phyloP scores from a whole-genome alignment of 2,329 filamentous ascomycete genomes.

The Zopfia rhizophila region DNA sequence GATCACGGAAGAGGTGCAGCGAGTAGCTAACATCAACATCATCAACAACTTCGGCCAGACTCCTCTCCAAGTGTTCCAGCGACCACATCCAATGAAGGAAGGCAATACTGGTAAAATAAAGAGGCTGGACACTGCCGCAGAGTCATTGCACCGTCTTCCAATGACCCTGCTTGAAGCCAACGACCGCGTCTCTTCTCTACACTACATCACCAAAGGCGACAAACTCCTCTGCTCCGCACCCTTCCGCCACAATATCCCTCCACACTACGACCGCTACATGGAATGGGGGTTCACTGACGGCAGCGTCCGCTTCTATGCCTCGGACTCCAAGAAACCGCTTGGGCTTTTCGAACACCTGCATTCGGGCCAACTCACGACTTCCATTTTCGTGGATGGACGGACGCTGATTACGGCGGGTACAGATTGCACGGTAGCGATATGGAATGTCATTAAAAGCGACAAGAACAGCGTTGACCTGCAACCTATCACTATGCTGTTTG shows the following conservation, averaged over 20 bases:
- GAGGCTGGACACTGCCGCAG: conserved; percentile 80
- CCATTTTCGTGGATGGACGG: conserved; percentile 86
- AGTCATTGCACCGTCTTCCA: conserved; percentile 79
- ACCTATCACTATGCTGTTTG: conserved; percentile 84
- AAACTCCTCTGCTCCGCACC: conserved; percentile 84
- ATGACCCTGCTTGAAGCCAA: conserved; percentile 79
- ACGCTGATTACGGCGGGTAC: conserved; percentile 92
- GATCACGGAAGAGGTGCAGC: conserved; percentile 87
- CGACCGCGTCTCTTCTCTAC: conserved; percentile 82
- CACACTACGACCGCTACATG: conserved; percentile 86
- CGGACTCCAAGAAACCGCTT: conserved; percentile 82
- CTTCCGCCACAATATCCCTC: conserved; percentile 87
- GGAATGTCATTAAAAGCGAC: conserved; percentile 75
- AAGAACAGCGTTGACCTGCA: conserved; percentile 75
- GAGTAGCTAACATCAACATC: conserved; percentile 89
- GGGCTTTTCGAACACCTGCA: conserved; percentile 95
- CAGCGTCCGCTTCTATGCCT: conserved; percentile 89
- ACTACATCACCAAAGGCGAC: conserved; percentile 82
- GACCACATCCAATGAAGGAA: conserved; percentile 81
- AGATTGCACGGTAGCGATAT: conserved; percentile 90
- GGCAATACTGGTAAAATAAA: conserved; percentile 71
- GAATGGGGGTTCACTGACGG: conserved; percentile 97
- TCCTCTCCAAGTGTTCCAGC: conserved; percentile 90
- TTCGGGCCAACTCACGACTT: conserved; percentile 85
- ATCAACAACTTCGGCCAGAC: conserved; percentile 99